A percentile compares a stretch with the other conserved stretches of the same genome.
These are phyloP conservation scores for Hyphodiscus sp. DNA, from an alignment of 2,329 filamentous ascomycete species.

Conservation along the genomic window DNA sequence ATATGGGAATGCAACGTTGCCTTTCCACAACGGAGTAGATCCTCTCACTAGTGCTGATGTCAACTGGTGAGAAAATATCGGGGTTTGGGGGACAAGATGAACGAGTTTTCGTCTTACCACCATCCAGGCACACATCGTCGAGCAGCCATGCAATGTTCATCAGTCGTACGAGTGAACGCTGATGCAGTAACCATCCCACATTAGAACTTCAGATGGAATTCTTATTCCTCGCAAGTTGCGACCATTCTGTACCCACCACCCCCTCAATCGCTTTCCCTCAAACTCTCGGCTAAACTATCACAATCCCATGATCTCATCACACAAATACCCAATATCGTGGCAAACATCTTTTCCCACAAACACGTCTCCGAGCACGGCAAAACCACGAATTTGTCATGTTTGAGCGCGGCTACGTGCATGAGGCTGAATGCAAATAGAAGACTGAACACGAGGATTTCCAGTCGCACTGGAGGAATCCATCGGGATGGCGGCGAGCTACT, in stretches of 20 bases:
- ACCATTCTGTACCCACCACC: neutral
- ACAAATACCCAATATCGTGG: neutral
- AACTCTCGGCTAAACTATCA: neutral
- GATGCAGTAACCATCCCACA: neutral
- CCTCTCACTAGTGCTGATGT: too few species aligned
- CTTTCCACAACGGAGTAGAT: neutral
- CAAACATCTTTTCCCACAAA: too few species aligned
- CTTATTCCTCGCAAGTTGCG: neutral
- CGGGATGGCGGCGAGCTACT: neutral
- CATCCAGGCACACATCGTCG: too few species aligned
- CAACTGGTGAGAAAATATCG: too few species aligned
- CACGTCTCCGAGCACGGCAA: neutral
- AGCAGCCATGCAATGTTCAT: neutral
- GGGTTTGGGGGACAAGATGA: too few species aligned
- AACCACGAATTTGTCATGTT: neutral
- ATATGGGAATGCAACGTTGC: neutral
- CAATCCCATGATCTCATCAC: neutral
- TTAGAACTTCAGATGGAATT: neutral
- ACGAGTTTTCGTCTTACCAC: too few species aligned
- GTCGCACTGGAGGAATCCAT: neutral
- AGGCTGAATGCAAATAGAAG: neutral
- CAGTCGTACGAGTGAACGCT: neutral
- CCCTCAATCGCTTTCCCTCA: too few species aligned
- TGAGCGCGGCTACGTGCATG: neutral
- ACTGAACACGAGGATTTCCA: neutral